phyloP scores from a whole-genome alignment of 768 basidiomycete genomes.

The Leccinum longicurvipes region DNA sequence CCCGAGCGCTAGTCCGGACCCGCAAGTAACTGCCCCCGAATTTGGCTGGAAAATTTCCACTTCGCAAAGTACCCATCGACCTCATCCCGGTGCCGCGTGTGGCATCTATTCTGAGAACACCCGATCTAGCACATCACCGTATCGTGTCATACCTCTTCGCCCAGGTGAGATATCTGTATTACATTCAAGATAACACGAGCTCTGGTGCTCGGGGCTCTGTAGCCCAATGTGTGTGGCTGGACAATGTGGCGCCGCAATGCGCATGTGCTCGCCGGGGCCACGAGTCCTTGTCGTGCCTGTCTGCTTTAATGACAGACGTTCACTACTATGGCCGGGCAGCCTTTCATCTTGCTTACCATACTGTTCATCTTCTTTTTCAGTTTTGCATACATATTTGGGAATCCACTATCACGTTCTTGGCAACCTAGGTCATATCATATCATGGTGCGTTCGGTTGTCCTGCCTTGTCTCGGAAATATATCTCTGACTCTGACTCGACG shows the following conservation, averaged over 20 bases:
- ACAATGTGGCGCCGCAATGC: neutral
- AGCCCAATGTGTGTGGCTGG: no score
- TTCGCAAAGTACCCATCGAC: neutral
- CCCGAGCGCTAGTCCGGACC: neutral
- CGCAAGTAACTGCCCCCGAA: neutral
- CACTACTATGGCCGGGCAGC: neutral
- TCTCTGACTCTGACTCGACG: neutral
- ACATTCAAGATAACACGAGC: neutral
- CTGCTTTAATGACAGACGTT: neutral
- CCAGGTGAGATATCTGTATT: conserved; percentile 14
- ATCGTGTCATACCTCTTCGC: neutral
- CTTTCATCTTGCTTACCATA: conserved; percentile 6
- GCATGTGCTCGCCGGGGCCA: neutral
- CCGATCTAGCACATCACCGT: neutral
- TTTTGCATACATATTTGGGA: neutral
- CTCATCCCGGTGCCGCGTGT: no score
- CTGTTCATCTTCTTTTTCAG: neutral
- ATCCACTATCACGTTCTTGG: neutral
- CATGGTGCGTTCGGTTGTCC: conserved; percentile 3
- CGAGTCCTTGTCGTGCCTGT: neutral
- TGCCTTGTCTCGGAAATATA: neutral
- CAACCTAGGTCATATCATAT: neutral
- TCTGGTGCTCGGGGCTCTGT: neutral
- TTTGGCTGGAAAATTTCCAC: neutral
- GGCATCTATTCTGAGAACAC: neutral